Conservation (phyloP, 495 filamentous ascomycete species). For the Viridothelium virens region DNA sequence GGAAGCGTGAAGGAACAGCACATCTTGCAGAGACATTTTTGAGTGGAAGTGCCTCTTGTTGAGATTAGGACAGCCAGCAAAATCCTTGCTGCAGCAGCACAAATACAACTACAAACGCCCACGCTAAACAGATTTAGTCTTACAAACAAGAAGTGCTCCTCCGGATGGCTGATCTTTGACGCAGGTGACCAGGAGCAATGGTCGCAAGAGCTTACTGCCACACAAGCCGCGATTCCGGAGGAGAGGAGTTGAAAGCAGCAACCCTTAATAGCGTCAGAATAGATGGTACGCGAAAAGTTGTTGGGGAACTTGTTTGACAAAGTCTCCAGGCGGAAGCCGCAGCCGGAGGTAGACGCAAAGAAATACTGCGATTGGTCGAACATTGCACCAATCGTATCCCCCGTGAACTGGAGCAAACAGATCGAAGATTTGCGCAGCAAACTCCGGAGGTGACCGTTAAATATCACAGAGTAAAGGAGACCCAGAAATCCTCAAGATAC, state of each 20-base stretch:
- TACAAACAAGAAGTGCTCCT: neutral
- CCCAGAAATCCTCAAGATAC: no score
- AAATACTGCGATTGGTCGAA: neutral
- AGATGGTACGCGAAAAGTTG: neutral
- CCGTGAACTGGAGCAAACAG: neutral
- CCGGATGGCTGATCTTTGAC: neutral
- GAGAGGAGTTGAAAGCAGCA: neutral
- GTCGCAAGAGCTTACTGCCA: neutral
- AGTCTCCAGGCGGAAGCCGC: neutral
- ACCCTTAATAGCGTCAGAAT: neutral
- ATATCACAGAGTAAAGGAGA: neutral
- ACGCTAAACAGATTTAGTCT: neutral
- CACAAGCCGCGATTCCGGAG: neutral
- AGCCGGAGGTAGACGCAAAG: neutral
- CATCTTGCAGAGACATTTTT: neutral
- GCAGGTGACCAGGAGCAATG: neutral
- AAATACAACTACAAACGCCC: neutral
- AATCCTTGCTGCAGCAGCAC: neutral
- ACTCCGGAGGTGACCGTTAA: neutral
- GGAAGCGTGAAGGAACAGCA: no score
- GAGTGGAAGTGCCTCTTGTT: neutral
- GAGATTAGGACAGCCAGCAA: neutral
- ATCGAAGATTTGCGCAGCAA: constrained; percentile 1
- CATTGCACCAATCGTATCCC: neutral
- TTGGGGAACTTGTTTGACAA: neutral